These are phyloP conservation scores for Gossypioides kirkii DNA, from an alignment of 345 rosid species.

Conservation along the genomic window DNA sequence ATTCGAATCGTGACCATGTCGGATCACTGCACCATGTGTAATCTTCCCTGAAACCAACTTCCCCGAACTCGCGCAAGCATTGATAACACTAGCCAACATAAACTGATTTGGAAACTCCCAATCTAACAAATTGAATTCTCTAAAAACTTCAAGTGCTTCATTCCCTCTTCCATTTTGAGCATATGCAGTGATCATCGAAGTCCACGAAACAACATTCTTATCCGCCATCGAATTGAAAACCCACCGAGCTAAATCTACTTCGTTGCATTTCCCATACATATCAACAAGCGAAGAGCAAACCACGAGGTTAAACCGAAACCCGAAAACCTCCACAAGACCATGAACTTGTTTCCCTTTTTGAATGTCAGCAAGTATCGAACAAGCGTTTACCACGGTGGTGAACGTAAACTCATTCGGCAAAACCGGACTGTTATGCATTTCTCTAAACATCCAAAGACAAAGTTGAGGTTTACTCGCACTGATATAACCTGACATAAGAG, in stretches of 20 bases:
- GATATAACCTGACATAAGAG: constrained; percentile 54
- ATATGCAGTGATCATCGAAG: constrained; percentile 60
- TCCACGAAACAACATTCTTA: constrained; percentile 74
- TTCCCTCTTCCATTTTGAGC: constrained; percentile 65
- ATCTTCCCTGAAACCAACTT: constrained; percentile 52
- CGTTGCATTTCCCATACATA: constrained; percentile 90
- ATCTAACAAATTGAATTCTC: constrained; percentile 31
- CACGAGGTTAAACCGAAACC: constrained; percentile 43
- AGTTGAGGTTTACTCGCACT: constrained; percentile 28
- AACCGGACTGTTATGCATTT: constrained; percentile 35
- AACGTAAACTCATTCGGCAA: constrained; percentile 58
- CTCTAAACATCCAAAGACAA: constrained; percentile 34
- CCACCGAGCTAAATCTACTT: constrained; percentile 50
- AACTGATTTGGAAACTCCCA: constrained; percentile 43
- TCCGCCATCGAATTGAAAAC: constrained; percentile 56
- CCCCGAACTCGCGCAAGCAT: constrained; percentile 67
- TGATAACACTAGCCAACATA: constrained; percentile 67
- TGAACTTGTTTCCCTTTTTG: constrained; percentile 49
- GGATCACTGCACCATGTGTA: constrained; percentile 59
- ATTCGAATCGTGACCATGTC: constrained; percentile 35
- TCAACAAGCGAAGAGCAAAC: constrained; percentile 72
- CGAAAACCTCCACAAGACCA: constrained; percentile 46
- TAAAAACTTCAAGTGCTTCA: constrained; percentile 59
- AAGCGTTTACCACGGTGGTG: constrained; percentile 54
- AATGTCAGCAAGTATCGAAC: constrained; percentile 46